Evolutionary conservation across 2,329 filamentous ascomycete genomes (phyloP).

Genomic region (Stagonosporopsis cucurbitacearum): DNA sequence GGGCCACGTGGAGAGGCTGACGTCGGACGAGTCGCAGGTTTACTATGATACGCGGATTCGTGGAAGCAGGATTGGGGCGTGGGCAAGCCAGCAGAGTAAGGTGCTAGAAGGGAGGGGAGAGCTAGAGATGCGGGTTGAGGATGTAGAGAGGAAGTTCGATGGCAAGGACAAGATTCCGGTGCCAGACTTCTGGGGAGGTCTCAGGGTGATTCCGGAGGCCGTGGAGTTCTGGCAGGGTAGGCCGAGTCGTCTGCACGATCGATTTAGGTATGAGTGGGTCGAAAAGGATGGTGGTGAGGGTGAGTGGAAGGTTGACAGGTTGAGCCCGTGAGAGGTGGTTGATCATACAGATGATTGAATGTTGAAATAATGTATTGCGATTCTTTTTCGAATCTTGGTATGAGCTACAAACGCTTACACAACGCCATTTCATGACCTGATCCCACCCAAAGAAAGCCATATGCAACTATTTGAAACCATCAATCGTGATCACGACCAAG

Average conservation of each 20-base stretch:
- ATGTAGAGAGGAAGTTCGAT: slow-evolving; percentile 77
- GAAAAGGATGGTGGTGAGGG: slow-evolving; percentile 51
- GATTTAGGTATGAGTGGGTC: slow-evolving; percentile 80
- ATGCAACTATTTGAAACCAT: slow-evolving; percentile 18
- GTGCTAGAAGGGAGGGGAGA: slow-evolving; percentile 73
- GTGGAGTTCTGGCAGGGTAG: slow-evolving; percentile 98
- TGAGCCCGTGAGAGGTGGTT: slow-evolving; percentile 66
- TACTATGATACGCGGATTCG: slow-evolving; percentile 73
- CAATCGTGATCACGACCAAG: slow-evolving; percentile 8
- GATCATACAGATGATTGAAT: not conserved
- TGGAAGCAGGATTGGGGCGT: slow-evolving; percentile 85
- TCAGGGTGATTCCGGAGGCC: slow-evolving; percentile 82
- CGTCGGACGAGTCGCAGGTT: slow-evolving; percentile 71
- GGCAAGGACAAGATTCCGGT: slow-evolving; percentile 82
- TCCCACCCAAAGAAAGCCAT: slow-evolving; percentile 13
- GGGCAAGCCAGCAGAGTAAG: slow-evolving; percentile 88
- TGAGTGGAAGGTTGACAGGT: slow-evolving; percentile 72
- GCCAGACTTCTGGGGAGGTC: slow-evolving; percentile 92
- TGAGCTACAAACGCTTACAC: slow-evolving; percentile 15
- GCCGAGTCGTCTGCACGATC: slow-evolving; percentile 88
- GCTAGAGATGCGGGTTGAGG: slow-evolving; percentile 77
- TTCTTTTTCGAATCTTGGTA: slow-evolving; percentile 16
- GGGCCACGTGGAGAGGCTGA: slow-evolving; percentile 72
- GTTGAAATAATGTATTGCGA: slow-evolving; percentile 10
- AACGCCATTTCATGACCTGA: slow-evolving; percentile 18